Conservation (phyloP, 192 early-diverging fungal species). For the Rhizophagus prolifer region DNA sequence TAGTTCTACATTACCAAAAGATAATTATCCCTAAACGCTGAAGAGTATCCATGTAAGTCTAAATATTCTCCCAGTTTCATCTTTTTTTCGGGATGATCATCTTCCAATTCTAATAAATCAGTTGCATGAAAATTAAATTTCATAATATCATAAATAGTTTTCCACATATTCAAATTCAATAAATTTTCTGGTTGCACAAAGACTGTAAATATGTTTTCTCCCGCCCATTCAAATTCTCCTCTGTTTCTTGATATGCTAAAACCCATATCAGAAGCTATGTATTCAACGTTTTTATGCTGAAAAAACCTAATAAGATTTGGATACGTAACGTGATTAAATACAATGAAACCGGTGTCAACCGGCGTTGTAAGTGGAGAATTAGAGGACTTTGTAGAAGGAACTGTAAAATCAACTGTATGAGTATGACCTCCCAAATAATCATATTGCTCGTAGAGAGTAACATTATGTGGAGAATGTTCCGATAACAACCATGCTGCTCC, state of each 20-base stretch:
- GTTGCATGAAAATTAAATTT: slow-evolving; percentile 56
- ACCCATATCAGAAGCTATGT: slow-evolving; percentile 52
- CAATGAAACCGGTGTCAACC: slow-evolving; percentile 70
- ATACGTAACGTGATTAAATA: slow-evolving; percentile 63
- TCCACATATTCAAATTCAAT: slow-evolving; percentile 45
- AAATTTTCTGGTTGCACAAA: slow-evolving; percentile 59
- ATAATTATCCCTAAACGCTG: slow-evolving; percentile 62
- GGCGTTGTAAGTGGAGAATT: slow-evolving; percentile 36
- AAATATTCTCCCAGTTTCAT: slow-evolving; percentile 59
- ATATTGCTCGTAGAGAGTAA: slow-evolving; percentile 52
- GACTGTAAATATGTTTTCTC: slow-evolving; percentile 49
- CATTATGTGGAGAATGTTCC: slow-evolving; percentile 35
- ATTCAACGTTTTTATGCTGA: slow-evolving; percentile 42
- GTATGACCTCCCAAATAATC: slow-evolving; percentile 63
- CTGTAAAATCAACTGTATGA: slow-evolving; percentile 55
- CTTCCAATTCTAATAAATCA: slow-evolving; percentile 47
- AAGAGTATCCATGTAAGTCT: slow-evolving; percentile 48
- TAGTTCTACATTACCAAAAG: slow-evolving; percentile 39
- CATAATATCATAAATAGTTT: slow-evolving; percentile 54
- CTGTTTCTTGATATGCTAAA: slow-evolving; percentile 61
- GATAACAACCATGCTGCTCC: slow-evolving; percentile 57
- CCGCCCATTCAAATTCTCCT: slow-evolving; percentile 67
- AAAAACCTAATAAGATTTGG: slow-evolving; percentile 59
- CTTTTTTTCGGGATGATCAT: slow-evolving; percentile 31
- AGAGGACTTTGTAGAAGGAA: slow-evolving; percentile 30